Conservation (phyloP, 768 basidiomycete species). For the Serendipita indica region DNA sequence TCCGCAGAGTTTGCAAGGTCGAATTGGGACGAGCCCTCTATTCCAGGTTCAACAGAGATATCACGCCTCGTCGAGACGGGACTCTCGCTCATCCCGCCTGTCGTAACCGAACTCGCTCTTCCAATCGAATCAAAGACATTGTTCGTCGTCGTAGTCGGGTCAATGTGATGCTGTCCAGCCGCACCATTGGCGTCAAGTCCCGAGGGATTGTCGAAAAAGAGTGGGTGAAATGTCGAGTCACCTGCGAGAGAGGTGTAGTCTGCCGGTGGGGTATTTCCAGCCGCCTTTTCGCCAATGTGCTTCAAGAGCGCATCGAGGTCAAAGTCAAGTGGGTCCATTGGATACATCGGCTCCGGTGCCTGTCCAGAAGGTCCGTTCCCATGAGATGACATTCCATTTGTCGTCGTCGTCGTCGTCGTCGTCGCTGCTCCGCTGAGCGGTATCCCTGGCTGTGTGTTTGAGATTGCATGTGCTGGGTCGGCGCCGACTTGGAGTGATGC, state of each 20-base stretch:
- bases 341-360: background rate
- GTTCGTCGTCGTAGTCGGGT: background rate
- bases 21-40: background rate
- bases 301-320: slow-evolving; percentile 3
- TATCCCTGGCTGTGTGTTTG: too few species aligned
- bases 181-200: background rate
- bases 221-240: background rate
- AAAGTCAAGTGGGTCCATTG: background rate
- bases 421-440: background rate
- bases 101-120: background rate
- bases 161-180: background rate
- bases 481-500: background rate
- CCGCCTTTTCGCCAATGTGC: background rate
- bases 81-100: background rate
- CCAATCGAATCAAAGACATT: background rate
- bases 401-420: background rate
- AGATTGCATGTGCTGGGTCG: too few species aligned
- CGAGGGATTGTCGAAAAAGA: too few species aligned
- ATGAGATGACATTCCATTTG: background rate
- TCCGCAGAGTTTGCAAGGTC: background rate
- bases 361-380: background rate
- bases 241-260: background rate
- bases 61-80: background rate
- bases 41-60: too few species aligned
- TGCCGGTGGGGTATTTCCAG: background rate